Conservation (phyloP, 257 asterid species). For the Voacanga thouarsii region DNA sequence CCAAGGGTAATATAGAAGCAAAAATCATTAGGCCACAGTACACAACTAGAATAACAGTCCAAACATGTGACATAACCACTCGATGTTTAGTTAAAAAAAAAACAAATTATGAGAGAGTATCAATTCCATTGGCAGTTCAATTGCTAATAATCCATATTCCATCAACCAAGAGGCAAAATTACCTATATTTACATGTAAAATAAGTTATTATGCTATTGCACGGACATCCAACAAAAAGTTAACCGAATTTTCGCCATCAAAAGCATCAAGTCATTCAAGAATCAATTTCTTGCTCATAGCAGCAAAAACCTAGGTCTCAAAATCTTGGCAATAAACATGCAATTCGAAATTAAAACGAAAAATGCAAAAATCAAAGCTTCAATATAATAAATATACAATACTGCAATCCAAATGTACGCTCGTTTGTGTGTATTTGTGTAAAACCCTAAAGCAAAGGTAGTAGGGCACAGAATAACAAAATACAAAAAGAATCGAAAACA, state of each 20-base stretch:
- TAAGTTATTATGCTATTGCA: neutral
- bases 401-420: neutral
- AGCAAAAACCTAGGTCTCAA: slow-evolving; percentile 3
- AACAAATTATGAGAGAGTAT: neutral
- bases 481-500: neutral
- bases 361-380: neutral
- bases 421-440: neutral
- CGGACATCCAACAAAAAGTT: neutral
- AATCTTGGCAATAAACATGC: neutral
- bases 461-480: neutral
- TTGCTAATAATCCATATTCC: neutral
- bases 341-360: neutral
- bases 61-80: neutral
- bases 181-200: neutral
- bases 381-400: neutral
- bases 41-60: neutral
- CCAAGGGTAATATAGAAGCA: neutral
- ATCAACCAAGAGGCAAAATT: slow-evolving; percentile 3
- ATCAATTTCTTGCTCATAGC: neutral
- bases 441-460: neutral
- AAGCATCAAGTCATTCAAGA: neutral
- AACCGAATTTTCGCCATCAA: neutral
- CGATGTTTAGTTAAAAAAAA: neutral
- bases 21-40: neutral
- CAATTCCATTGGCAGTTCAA: neutral